phyloP scores from a whole-genome alignment of 768 basidiomycete genomes.

The Mycena capillaripes region DNA sequence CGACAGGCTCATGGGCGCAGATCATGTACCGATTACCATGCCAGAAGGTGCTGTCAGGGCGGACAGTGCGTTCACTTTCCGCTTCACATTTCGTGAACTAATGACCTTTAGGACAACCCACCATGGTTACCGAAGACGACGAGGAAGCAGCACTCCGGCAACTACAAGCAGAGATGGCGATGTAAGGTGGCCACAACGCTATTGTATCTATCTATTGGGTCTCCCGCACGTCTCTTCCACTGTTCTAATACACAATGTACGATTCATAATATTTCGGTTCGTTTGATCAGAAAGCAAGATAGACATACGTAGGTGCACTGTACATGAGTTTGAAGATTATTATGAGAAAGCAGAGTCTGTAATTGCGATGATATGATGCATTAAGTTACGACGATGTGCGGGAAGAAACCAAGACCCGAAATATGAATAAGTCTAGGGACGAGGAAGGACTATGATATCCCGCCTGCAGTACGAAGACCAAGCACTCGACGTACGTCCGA shows the following conservation, averaged over 20 bases:
- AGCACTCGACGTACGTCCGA: slow-evolving; percentile 94
- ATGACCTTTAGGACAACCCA: slow-evolving; percentile 46
- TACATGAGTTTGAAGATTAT: slow-evolving; percentile 41
- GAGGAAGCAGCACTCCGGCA: slow-evolving; percentile 92
- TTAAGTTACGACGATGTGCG: slow-evolving; percentile 43
- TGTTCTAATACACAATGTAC: slow-evolving; percentile 41
- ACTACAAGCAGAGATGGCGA: slow-evolving; percentile 89
- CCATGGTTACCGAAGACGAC: slow-evolving; percentile 84
- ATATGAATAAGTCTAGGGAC: slow-evolving; percentile 47
- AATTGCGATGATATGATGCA: slow-evolving; percentile 51
- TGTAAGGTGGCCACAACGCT: slow-evolving; percentile 63
- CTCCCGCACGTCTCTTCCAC: slow-evolving; percentile 36
- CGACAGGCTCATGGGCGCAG: slow-evolving; percentile 86
- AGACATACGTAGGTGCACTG: slow-evolving; percentile 35
- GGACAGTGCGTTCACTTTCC: slow-evolving; percentile 57
- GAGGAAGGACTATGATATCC: slow-evolving; percentile 49
- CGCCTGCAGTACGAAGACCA: slow-evolving; percentile 70
- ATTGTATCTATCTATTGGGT: slow-evolving; percentile 36
- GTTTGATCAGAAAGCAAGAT: slow-evolving; percentile 37
- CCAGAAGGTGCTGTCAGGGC: slow-evolving; percentile 75
- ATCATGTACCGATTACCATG: slow-evolving; percentile 89
- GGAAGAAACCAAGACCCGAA: slow-evolving; percentile 44
- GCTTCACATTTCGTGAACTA: not conserved
- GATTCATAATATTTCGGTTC: slow-evolving; percentile 43
- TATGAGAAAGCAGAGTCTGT: slow-evolving; percentile 25